Conservation (phyloP, 2,329 filamentous ascomycete species). For the Penicillium nordicum region DNA sequence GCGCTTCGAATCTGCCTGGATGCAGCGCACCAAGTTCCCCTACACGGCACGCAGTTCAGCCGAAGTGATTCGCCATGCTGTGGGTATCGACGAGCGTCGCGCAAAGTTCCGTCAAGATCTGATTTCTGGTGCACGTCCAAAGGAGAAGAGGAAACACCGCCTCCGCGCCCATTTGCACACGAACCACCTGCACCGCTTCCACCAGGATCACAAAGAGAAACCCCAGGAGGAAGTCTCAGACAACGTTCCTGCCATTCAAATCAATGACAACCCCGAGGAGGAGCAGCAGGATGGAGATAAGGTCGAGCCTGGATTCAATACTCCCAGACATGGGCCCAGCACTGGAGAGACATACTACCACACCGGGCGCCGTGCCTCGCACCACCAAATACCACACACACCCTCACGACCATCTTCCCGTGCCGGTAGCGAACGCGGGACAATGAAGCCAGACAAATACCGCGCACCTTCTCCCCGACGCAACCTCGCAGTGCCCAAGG, state of each 20-base stretch:
- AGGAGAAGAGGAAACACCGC: conserved; percentile 18
- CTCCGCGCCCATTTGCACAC: conserved; percentile 22
- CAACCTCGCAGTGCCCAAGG: conserved; percentile 31
- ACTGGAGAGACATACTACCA: conserved; percentile 32
- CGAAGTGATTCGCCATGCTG: conserved; percentile 55
- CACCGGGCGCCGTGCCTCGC: conserved; percentile 13
- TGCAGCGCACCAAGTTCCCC: conserved; percentile 74
- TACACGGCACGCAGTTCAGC: conserved; percentile 54
- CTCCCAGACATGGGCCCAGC: conserved; percentile 13
- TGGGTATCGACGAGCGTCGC: conserved; percentile 56
- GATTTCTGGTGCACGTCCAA: conserved; percentile 44
- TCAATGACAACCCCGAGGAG: conserved; percentile 25
- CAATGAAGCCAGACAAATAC: conserved; percentile 24
- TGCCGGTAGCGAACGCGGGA: conserved; percentile 12
- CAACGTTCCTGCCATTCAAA: conserved; percentile 30
- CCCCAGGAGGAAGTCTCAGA: conserved; percentile 11
- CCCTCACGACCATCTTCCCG: conserved; percentile 7
- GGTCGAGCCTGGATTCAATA: neutral
- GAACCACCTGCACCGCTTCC: conserved; percentile 23
- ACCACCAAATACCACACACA: conserved; percentile 14
- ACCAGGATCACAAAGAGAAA: conserved; percentile 15
- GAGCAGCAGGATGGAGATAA: conserved; percentile 5
- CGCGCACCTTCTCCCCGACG: conserved; percentile 25
- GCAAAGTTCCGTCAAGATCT: conserved; percentile 59
- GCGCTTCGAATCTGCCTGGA: conserved; percentile 66